Evolutionary conservation across 495 filamentous ascomycete species (phyloP).

Genomic region (Penicillium angulare): DNA sequence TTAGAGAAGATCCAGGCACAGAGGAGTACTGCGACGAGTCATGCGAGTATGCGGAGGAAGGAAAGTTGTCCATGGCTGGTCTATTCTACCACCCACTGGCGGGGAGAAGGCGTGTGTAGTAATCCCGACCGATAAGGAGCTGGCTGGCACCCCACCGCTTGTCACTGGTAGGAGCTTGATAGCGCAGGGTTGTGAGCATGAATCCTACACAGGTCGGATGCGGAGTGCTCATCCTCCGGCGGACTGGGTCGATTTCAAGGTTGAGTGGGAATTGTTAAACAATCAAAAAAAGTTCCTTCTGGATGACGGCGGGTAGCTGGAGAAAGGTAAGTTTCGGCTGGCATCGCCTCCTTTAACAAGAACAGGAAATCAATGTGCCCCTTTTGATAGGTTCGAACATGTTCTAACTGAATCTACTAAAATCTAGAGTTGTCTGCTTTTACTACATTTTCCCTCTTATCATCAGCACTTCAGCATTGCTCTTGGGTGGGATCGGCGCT

Average conservation of each 20-base stretch:
- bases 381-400: too few species aligned
- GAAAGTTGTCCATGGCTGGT: conserved; percentile 21
- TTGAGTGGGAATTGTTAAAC: background rate
- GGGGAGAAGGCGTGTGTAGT: conserved; percentile 4
- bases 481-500: background rate
- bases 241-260: background rate
- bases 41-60: conserved; percentile 37
- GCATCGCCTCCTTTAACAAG: too few species aligned
- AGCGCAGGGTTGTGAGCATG: conserved; percentile 2
- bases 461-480: too few species aligned
- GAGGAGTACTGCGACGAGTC: conserved; percentile 48
- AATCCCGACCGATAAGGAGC: conserved; percentile 14
- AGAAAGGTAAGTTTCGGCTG: too few species aligned
- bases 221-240: conserved; percentile 11
- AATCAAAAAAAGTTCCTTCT: conserved; percentile 13
- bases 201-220: conserved; percentile 6
- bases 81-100: background rate
- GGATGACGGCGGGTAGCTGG: conserved; percentile 11
- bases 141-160: conserved; percentile 7
- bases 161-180: conserved; percentile 1
- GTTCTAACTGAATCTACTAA: too few species aligned
- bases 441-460: too few species aligned
- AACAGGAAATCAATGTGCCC: too few species aligned
- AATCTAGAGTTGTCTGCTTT: too few species aligned
- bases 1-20: conserved; percentile 23